Evolutionary conservation across 2,329 filamentous ascomycete genomes (phyloP), one percentile per base, ranked within the genome.

Genomic region (Ophiocordyceps camponoti-floridani): DNA sequence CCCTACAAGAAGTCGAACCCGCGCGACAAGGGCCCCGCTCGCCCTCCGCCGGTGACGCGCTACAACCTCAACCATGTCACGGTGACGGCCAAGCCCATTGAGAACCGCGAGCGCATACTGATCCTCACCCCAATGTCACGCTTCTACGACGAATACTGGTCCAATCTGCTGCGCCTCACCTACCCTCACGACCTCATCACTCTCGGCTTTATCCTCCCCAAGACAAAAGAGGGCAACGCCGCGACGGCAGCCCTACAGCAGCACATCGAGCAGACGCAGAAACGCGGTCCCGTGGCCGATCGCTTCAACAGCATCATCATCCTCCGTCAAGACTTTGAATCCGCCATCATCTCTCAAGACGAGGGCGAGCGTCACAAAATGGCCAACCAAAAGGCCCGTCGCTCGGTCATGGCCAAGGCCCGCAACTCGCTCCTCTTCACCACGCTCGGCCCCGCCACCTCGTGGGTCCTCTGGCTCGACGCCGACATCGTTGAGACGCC

Each of bases 401-500:
- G 91, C 33, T 82, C 86, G 40, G 82, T 85, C 48, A 96, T 98
- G 91, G 81, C 86, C 55, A 83, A 85, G 56, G 89, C 91, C 35
- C 80, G 91, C 51, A 98, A 98, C 60, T 93, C 84, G 45, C 73
- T 98, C 9, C 74, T 98, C 27, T 98, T 96, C 66, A 95, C 91
- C 9, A 96, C 89, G 0, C 69, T 98, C 10, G 88, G 89, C 2
- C 88, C 88, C 1, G 74, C 78, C 12, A 95, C 87, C 0, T 91
- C 86, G 0, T 98, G 91, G 91, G 88, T 98, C 31, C 71, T 98
- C 23, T 98, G 91, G 91, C 72, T 98, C 28, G 91, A 98, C 58
- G 75, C 80, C 35, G 91, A 98, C 60, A 82, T 98, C 50, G 59
- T 98, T 52, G 91, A 98, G 65, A 86, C 85, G 4, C 91, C 89